These are phyloP conservation scores for Eimeria necatrix DNA, from an alignment of 169 alveolate genomes.

Conservation along the genomic window DNA sequence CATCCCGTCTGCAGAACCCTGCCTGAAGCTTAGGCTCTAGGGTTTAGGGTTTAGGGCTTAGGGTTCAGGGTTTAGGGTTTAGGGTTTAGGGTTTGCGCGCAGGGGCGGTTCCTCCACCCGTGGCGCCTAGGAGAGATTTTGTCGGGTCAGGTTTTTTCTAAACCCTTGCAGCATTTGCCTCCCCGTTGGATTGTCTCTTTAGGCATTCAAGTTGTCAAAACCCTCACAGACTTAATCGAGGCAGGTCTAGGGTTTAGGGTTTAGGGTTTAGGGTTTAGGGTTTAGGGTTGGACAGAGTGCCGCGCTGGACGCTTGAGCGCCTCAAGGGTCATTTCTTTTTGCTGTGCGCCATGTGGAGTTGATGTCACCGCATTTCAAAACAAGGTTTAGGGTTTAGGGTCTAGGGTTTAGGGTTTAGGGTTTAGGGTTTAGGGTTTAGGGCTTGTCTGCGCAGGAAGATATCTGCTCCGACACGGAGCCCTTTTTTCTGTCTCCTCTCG, in stretches of 20 bases:
- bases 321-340: too few species aligned
- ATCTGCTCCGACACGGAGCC: slow-evolving; percentile 29
- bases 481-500: slow-evolving; percentile 56
- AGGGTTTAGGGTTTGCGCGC: slow-evolving; percentile 22
- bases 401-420: neutral
- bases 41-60: neutral
- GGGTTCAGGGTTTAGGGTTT: slow-evolving; percentile 2
- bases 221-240: slow-evolving; percentile 20
- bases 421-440: neutral
- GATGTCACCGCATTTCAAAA: neutral
- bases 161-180: slow-evolving; percentile 51
- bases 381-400: neutral
- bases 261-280: neutral
- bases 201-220: slow-evolving; percentile 53
- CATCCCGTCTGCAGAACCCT: neutral
- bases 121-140: slow-evolving; percentile 50
- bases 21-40: neutral
- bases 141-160: slow-evolving; percentile 54
- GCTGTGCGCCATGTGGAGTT: too few species aligned
- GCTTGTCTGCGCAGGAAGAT: slow-evolving; percentile 43
- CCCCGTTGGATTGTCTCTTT: slow-evolving; percentile 57
- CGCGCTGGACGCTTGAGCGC: neutral
- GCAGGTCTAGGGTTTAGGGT: slow-evolving; percentile 5
- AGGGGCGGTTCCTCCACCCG: slow-evolving; percentile 73
- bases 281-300: neutral